A percentile compares a stretch with the other conserved stretches of the same genome.
These are phyloP conservation scores for Daldinia grandis DNA, from an alignment of 495 filamentous ascomycete genomes.

Conservation along the genomic window DNA sequence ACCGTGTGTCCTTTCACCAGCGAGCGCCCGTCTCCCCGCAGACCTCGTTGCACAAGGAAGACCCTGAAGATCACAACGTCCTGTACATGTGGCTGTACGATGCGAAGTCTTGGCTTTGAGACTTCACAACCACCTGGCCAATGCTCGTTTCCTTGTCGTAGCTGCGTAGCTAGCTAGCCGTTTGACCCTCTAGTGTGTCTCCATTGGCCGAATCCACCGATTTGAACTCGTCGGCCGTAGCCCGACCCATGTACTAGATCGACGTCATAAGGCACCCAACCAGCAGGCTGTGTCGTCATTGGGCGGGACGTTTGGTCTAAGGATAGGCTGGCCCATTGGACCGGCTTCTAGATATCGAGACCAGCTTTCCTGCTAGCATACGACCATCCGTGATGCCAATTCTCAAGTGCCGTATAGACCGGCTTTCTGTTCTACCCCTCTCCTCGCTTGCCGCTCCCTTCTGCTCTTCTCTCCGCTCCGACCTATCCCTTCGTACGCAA, in stretches of 20 bases:
- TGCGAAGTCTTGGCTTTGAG: conserved; percentile 37
- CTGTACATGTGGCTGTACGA: conserved; percentile 43
- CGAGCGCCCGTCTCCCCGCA: conserved; percentile 39
- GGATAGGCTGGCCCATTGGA: conserved; percentile 21
- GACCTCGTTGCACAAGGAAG: conserved; percentile 36
- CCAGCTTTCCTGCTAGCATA: conserved; percentile 33
- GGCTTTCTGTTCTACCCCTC: conserved; percentile 22
- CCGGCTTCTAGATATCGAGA: conserved; percentile 27
- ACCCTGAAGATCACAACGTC: conserved; percentile 43
- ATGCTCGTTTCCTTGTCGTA: conserved; percentile 26
- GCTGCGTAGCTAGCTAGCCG: conserved; percentile 17
- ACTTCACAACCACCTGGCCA: conserved; percentile 32
- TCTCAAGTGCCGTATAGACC: conserved; percentile 36
- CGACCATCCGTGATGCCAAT: conserved; percentile 23
- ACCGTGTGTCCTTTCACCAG: conserved; percentile 26
- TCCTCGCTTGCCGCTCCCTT: conserved; percentile 16
- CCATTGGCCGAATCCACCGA: conserved; percentile 25
- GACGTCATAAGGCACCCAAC: conserved; percentile 39
- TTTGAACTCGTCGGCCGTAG: conserved; percentile 25
- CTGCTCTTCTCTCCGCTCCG: conserved; percentile 27
- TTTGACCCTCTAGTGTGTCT: conserved; percentile 2
- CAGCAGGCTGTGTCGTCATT: conserved; percentile 41
- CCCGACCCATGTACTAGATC: conserved; percentile 31
- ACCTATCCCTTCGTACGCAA: conserved; percentile 20
- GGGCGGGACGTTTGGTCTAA: conserved; percentile 34